These are phyloP conservation scores for Epichloe festucae DNA, from an alignment of 2,329 filamentous ascomycete genomes.

Conservation along the genomic window DNA sequence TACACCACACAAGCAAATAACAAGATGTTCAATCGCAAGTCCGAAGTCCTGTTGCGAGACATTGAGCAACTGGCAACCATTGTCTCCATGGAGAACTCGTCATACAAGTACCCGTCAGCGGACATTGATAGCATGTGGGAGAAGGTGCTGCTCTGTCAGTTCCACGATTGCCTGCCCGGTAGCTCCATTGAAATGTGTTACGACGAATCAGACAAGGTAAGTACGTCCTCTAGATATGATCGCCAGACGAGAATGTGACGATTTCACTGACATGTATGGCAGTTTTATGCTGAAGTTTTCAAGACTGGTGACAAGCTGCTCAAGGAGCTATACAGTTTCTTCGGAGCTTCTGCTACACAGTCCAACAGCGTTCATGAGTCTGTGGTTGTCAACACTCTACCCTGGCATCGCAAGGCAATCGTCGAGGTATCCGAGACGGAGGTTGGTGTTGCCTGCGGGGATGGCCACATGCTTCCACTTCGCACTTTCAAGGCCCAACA, in stretches of 20 bases:
- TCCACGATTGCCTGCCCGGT: constrained; percentile 92
- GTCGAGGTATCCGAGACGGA: constrained; percentile 46
- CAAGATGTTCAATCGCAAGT: constrained; percentile 82
- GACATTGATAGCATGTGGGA: constrained; percentile 98
- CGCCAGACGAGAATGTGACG: background rate
- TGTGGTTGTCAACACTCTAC: constrained; percentile 69
- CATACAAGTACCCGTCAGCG: constrained; percentile 84
- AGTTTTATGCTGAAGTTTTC: constrained; percentile 76
- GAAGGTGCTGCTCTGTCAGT: constrained; percentile 79
- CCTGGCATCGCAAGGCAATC: constrained; percentile 70
- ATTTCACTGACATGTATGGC: constrained; percentile 12
- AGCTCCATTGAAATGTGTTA: constrained; percentile 98
- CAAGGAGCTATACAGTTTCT: constrained; percentile 51
- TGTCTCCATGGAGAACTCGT: constrained; percentile 57
- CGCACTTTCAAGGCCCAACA: constrained; percentile 33
- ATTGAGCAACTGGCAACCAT: constrained; percentile 80
- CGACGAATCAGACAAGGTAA: constrained; percentile 75
- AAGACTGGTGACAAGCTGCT: constrained; percentile 60
- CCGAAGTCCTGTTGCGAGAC: constrained; percentile 75
- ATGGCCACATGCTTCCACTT: constrained; percentile 38
- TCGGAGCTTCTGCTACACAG: constrained; percentile 45
- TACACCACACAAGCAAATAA: constrained; percentile 98
- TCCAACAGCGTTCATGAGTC: constrained; percentile 32
- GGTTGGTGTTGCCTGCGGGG: constrained; percentile 43
- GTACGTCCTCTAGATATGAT: constrained; percentile 3